phyloP scores from a whole-genome alignment of 1,284 basidiomycete genomes.

The Irpex lacteus region DNA sequence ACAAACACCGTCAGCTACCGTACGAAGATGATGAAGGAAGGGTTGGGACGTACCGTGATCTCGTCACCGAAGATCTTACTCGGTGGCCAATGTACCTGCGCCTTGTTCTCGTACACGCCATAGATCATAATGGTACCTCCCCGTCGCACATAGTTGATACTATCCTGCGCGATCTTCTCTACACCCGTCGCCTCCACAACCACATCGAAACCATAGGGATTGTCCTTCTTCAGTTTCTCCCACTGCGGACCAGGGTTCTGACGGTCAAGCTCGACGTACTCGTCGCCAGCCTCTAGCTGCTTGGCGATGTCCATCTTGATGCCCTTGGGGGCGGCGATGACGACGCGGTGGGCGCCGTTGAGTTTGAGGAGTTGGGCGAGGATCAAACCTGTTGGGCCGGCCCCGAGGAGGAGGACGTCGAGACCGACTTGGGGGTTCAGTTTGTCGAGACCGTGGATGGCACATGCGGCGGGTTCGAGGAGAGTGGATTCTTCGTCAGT shows the following conservation, averaged over 20 bases:
- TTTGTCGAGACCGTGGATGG: slow-evolving; percentile 63
- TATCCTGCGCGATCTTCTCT: slow-evolving; percentile 52
- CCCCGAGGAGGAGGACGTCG: slow-evolving; percentile 50
- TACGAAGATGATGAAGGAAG: neutral
- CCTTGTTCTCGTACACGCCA: slow-evolving; percentile 57
- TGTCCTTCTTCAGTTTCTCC: slow-evolving; percentile 54
- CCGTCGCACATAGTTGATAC: slow-evolving; percentile 59
- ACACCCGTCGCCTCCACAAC: slow-evolving; percentile 64
- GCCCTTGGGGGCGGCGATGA: slow-evolving; percentile 52
- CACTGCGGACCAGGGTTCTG: slow-evolving; percentile 49
- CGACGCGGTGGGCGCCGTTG: slow-evolving; percentile 49
- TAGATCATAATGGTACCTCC: slow-evolving; percentile 53
- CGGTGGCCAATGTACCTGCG: slow-evolving; percentile 55
- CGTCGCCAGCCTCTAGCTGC: slow-evolving; percentile 49
- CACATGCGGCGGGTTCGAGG: slow-evolving; percentile 61
- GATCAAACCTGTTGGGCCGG: slow-evolving; percentile 55
- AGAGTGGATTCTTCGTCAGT: slow-evolving; percentile 60
- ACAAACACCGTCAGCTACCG: neutral
- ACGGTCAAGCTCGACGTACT: slow-evolving; percentile 58
- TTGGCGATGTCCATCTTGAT: slow-evolving; percentile 60
- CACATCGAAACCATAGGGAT: slow-evolving; percentile 62
- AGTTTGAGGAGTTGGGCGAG: slow-evolving; percentile 59
- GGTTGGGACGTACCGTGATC: slow-evolving; percentile 38
- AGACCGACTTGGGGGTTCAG: slow-evolving; percentile 52
- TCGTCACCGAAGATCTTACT: slow-evolving; percentile 62